Evolutionary conservation across 1,284 basidiomycete species (phyloP).

Genomic region (Coniferiporia sulphurascens): DNA sequence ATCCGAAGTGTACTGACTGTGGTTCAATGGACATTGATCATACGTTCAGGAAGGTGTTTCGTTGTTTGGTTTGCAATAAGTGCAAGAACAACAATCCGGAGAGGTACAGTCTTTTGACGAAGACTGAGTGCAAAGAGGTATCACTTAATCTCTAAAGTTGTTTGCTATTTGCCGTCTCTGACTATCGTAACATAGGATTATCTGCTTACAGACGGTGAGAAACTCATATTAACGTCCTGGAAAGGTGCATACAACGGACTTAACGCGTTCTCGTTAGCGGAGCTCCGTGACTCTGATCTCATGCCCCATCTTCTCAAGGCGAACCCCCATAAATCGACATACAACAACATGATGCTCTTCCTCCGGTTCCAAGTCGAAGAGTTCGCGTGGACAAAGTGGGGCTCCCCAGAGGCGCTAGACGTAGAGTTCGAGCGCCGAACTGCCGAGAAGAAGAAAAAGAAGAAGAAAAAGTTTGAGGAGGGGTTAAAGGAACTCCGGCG

Average conservation of each 20-base stretch:
- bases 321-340: constrained; percentile 96
- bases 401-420: constrained; percentile 87
- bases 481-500: constrained; percentile 77
- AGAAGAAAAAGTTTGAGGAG: constrained; percentile 91
- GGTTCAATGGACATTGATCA: constrained; percentile 81
- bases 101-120: constrained; percentile 92
- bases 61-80: constrained; percentile 79
- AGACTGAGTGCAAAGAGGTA: constrained; percentile 98
- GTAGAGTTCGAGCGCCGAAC: constrained; percentile 80
- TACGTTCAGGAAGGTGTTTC: constrained; percentile 75
- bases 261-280: constrained; percentile 46
- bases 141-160: constrained; percentile 21
- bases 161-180: constrained; percentile 9
- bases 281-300: constrained; percentile 87
- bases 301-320: constrained; percentile 94
- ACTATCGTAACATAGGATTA: constrained; percentile 58
- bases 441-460: constrained; percentile 84
- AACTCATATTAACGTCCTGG: neutral
- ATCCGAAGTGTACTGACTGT: constrained; percentile 84
- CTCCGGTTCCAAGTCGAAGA: constrained; percentile 91
- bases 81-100: constrained; percentile 90
- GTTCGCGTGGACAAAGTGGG: constrained; percentile 98
- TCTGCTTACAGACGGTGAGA: constrained; percentile 80
- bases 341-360: constrained; percentile 99
- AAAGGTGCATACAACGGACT: neutral